These are phyloP conservation scores for Gynostemma pentaphyllum DNA, from an alignment of 306 rosid species.

Conservation along the genomic window DNA sequence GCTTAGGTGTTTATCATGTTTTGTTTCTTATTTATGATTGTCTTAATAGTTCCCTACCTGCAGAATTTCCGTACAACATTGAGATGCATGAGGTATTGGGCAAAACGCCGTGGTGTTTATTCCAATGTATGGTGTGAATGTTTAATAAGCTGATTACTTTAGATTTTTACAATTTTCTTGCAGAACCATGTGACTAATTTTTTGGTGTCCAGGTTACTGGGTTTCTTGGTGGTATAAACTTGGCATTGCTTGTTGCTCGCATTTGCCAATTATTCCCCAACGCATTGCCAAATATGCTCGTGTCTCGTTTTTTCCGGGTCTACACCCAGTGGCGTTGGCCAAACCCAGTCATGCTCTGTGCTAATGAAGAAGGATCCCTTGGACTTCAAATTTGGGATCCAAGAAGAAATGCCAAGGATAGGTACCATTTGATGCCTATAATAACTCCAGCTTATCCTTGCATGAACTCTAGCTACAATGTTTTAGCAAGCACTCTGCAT, in stretches of 20 bases:
- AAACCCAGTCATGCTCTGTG: constrained; percentile 92
- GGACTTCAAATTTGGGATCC: constrained; percentile 97
- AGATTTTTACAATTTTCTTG: constrained; percentile 6
- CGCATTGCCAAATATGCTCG: constrained; percentile 88
- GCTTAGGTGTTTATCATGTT: not conserved
- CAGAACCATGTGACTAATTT: constrained; percentile 16
- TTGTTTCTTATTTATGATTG: constrained; percentile 15
- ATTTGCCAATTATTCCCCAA: constrained; percentile 97
- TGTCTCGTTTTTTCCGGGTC: constrained; percentile 90
- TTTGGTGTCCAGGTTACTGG: constrained; percentile 68
- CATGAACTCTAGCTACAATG: constrained; percentile 98
- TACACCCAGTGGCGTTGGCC: constrained; percentile 99
- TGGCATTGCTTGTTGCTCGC: constrained; percentile 98
- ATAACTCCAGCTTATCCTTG: constrained; percentile 98
- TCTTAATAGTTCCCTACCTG: constrained; percentile 18
- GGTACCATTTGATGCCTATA: constrained; percentile 86
- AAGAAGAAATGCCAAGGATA: constrained; percentile 75
- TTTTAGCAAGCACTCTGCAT: constrained; percentile 77
- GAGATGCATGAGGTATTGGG: constrained; percentile 97
- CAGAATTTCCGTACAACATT: constrained; percentile 90
- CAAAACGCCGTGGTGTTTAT: constrained; percentile 93
- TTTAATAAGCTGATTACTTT: not conserved
- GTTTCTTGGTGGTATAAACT: constrained; percentile 94
- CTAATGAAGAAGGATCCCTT: constrained; percentile 84
- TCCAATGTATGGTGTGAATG: constrained; percentile 55